A percentile compares a stretch with the other conserved stretches of the same genome.
phyloP scores from a whole-genome alignment of 306 rosid genomes.

The Prunus kanzakura region DNA sequence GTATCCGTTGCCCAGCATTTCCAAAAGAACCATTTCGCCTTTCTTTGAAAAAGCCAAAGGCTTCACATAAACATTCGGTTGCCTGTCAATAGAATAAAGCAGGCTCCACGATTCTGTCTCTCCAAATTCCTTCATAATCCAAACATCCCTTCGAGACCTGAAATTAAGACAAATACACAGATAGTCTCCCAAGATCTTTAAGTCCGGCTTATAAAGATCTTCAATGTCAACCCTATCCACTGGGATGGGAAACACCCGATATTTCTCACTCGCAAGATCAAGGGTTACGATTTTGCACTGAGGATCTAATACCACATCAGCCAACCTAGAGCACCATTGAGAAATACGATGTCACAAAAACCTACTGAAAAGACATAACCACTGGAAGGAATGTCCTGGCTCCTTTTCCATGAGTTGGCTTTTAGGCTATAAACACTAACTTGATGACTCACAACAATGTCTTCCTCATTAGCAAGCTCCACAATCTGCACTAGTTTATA shows the following conservation, averaged over 20 bases:
- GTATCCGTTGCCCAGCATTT: too few relatives aligned
- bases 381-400: background rate
- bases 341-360: fast-evolving
- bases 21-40: background rate
- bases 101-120: background rate
- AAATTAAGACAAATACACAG: background rate
- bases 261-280: background rate
- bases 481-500: background rate
- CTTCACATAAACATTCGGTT: background rate
- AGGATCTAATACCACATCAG: background rate
- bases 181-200: background rate
- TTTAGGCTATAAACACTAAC: background rate
- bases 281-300: background rate
- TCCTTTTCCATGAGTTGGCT: background rate
- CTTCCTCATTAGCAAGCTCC: fast-evolving
- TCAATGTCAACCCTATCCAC: background rate
- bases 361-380: background rate
- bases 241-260: background rate
- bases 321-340: background rate
- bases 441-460: too few relatives aligned
- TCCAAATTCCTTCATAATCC: background rate
- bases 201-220: fast-evolving
- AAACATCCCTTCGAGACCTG: background rate
- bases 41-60: background rate
- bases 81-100: background rate